Base-by-base conservation (phyloP, 345 rosid genomes). In the Toxicodendron radicans region DNA sequence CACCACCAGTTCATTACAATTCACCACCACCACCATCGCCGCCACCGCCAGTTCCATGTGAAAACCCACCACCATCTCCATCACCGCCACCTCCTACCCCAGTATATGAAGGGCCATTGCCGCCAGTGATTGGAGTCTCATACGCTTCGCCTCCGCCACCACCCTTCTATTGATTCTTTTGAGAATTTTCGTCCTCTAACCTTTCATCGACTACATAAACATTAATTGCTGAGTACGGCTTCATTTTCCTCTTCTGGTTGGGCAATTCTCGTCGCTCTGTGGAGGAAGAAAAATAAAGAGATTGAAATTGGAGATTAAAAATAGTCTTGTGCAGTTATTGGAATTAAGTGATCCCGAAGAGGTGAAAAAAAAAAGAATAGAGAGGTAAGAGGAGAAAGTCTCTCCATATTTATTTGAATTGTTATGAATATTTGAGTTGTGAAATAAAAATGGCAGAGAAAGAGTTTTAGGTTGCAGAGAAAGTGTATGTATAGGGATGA, bases 141-240 rank as follows among this genome's bases (percentile, higher is more conserved):
- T 94, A 94, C 43, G 96, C 97, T 46, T 94, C 98, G n/a, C 97
- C 99, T 66, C 99, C 99, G 17, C 99, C 97, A 18, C 99, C 99
- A 57, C 97, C 97, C 74, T 91, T 84, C 86, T 95, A 95, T 85
- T 95, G 88, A 95, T 92, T 92, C 88, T 90, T 89, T 86, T 84
- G 86, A 84, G 83, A 84, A 83, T 59, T 73, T 71, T 73, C 77
- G 71, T 81, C 85, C 85, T 83, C 83, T 76, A 85, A 80, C 83
- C 83, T 79, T 70, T 58, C 74, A 51, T 49, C 69, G n/a, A 43
- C 70, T 12, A 51, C 43, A 56, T 57, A 24, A 45, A 56, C 23
- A 12, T 48, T 33, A 41, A 64, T 58, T 73, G 56, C 74, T 41
- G 12, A 66, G 48, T 53, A 33, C 68, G 51, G 77, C 61, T 58